Evolutionary conservation across 495 filamentous ascomycete genomes (phyloP), one percentile per base, ranked within the genome.

Genomic region (Talaromyces stipitatus): DNA sequence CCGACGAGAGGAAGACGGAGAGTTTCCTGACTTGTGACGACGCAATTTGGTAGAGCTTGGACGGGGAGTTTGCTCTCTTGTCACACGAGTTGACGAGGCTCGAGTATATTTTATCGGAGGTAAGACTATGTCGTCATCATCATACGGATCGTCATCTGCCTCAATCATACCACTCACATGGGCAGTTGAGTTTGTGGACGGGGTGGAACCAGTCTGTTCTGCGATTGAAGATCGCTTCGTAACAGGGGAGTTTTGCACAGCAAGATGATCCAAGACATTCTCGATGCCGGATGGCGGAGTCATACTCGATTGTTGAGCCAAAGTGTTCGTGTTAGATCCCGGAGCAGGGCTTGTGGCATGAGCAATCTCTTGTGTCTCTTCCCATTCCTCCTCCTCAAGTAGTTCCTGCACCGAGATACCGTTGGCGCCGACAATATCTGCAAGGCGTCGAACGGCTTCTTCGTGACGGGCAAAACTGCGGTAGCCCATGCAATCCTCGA

Each of bases 401-500:
- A 92, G 67, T 32, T 85, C 80, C 18, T 71, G 66, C 27, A 85
- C 82, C 4, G 73, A 78, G 29, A 85, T 74, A 9, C 85, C 76
- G 52, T 83, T 80, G 41, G 88, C 89, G 23, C 88, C 90, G 27
- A 91, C 84, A 38, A 89, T 82, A 54, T 89, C 84, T 0, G 77
- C 77, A 74, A 98, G 87, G 58, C 89, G 82, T 28, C 78, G 79
- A 60, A 97, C 74, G 2, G 94, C 87, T 66, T 85, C 82, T 48
- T 85, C 80, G 63, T 96, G 89, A 12, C 89, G 83, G 16, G 74
- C 70, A 54, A 85, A 79, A 62, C 76, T 84, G 38, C 92, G 85
- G 64, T 86, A 97, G 10, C 91, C 94, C 41, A 96, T 78, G 66
- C 92, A 97, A 66, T 98, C 91, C 48, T 92, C 87, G 26, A 98